Evolutionary conservation across 75 land plant genomes (phyloP), one percentile per base, ranked within the genome.

Genomic region (Cunninghamia lanceolata): DNA sequence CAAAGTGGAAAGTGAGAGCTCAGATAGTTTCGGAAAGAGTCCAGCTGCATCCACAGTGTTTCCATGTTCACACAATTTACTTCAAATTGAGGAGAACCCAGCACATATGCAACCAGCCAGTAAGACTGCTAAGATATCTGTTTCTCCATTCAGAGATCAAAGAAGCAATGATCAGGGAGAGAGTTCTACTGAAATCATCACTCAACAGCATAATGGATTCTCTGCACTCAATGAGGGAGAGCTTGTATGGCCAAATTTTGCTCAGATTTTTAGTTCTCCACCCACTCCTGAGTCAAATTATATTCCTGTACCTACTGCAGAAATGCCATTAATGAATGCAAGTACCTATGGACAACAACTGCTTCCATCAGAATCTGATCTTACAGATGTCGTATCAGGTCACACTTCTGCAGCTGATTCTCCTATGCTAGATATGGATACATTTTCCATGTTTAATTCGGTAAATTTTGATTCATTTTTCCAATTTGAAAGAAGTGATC

Each of bases 301-400:
- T 53, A 63, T 83, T 32, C 40, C 34, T 83, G 84, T 38, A 43
- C 8, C 73, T 35, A 9, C 74, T 56, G 38, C 35, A 47, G 19
- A 2, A 39, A 50, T 36, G 38, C 16, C 38, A 35, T 43, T 43
- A 34, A 56, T 19, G 9, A 19, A 59, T 83, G 70, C 10, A 17
- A 47, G 17, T 83, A 25, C 35, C 19, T 35, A 36, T 47, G 84
- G 30, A 38, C 84, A 50, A 56, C 70, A 84, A 25, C 53, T 30
- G 38, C 85, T 84, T 16, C 50, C 85, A 16, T 73, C 86, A 16
- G 90, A 88, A 76, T 86, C 90, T 83, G 91, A 91, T 21, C 73
- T 88, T 86, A 84, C 86, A 46, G 93, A 89, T 15, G 84, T 88
- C 1, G n/a, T 89, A 38, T 93, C 92, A 11, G 84, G 77, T 19